Conservation (phyloP, 2,329 filamentous ascomycete genomes). For the Exophiala spinifera region DNA sequence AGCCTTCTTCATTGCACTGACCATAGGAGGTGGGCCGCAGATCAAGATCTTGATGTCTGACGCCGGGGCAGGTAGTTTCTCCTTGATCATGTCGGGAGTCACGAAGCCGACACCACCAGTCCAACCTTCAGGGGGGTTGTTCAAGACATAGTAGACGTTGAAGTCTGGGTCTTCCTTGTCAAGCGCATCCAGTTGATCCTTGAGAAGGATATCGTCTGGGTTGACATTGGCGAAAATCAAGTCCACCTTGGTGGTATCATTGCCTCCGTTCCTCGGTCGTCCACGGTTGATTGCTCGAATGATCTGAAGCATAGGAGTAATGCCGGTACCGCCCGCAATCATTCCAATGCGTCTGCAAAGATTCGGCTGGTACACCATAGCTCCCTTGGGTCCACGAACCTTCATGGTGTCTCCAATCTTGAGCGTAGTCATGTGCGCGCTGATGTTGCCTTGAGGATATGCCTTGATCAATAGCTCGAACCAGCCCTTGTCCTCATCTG, state of each 20-base stretch:
- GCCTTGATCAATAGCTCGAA: conserved; percentile 98
- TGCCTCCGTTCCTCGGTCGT: conserved; percentile 60
- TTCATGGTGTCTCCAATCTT: conserved; percentile 83
- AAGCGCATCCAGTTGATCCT: conserved; percentile 82
- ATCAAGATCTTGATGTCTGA: conserved; percentile 88
- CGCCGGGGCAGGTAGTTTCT: conserved; percentile 70
- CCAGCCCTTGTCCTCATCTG: conserved; percentile 82
- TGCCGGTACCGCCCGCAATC: conserved; percentile 95
- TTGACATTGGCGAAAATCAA: conserved; percentile 98
- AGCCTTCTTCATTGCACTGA: conserved; percentile 94
- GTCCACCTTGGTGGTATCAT: conserved; percentile 84
- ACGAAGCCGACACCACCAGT: conserved; percentile 91
- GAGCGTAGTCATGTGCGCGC: conserved; percentile 81
- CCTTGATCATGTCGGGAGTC: conserved; percentile 88
- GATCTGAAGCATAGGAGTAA: conserved; percentile 97
- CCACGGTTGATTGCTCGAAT: conserved; percentile 85
- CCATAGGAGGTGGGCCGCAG: conserved; percentile 95
- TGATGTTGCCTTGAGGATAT: conserved; percentile 97
- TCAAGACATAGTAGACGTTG: conserved; percentile 89
- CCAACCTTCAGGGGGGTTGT: conserved; percentile 92
- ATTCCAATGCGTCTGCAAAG: conserved; percentile 96
- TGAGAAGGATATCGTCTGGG: conserved; percentile 84
- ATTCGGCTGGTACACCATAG: conserved; percentile 95
- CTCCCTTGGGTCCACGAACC: conserved; percentile 90
- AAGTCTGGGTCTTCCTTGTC: conserved; percentile 74